phyloP scores from a whole-genome alignment of 352 stramenopile genomes.

The Bremia lactucae region DNA sequence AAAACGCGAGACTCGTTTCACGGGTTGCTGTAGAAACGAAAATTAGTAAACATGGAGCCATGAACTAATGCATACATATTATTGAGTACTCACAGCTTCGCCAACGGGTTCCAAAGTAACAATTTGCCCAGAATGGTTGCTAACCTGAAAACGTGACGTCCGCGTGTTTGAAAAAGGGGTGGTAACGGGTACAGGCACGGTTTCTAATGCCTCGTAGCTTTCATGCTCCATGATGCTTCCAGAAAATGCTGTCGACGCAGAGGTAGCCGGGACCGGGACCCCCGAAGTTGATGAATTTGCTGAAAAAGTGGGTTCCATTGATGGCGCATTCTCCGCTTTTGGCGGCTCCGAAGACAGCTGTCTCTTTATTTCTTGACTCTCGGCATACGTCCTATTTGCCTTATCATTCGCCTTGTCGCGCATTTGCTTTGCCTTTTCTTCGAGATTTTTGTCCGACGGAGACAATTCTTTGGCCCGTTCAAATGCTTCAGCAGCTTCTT shows the following conservation, averaged over 20 bases:
- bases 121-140: slow-evolving; percentile 53
- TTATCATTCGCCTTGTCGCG: slow-evolving; percentile 21
- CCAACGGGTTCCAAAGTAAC: slow-evolving; percentile 64
- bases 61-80: neutral
- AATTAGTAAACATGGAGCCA: neutral
- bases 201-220: slow-evolving; percentile 14
- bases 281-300: slow-evolving; percentile 6
- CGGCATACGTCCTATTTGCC: neutral
- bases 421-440: slow-evolving; percentile 62
- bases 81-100: slow-evolving; percentile 43
- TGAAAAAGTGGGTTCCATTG: slow-evolving; percentile 12
- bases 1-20: slow-evolving; percentile 80
- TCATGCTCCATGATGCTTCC: slow-evolving; percentile 62
- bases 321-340: slow-evolving; percentile 5
- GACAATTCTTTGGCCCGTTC: slow-evolving; percentile 59
- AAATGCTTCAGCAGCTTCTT: slow-evolving; percentile 53
- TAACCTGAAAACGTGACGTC: slow-evolving; percentile 49
- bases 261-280: slow-evolving; percentile 2
- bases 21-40: slow-evolving; percentile 43
- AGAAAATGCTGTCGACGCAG: slow-evolving; percentile 47
- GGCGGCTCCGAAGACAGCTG: slow-evolving; percentile 5
- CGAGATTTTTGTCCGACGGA: slow-evolving; percentile 52
- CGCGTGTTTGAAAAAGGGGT: slow-evolving; percentile 18
- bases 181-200: slow-evolving; percentile 4
- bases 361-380: slow-evolving; percentile 1